phyloP scores from a whole-genome alignment of 805 yeast species.

The Saccharomycopsis capsularis region DNA sequence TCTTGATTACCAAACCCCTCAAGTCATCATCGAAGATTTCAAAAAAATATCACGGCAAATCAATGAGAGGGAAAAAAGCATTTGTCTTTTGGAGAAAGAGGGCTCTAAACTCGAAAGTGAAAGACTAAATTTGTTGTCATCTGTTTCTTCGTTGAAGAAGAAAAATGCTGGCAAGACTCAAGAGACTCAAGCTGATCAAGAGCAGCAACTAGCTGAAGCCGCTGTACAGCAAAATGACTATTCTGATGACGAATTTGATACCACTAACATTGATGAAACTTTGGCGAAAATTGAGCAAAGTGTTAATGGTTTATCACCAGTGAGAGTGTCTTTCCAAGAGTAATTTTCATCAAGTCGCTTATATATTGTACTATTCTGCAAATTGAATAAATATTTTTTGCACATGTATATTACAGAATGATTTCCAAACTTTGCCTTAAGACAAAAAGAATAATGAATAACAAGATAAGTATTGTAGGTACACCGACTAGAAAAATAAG shows the following conservation, averaged over 20 bases:
- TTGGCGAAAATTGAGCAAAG: conserved; percentile 18
- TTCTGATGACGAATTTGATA: conserved; percentile 17
- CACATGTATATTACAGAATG: too few relatives aligned
- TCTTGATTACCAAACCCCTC: not conserved
- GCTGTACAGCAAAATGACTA: not conserved
- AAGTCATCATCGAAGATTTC: conserved; percentile 9
- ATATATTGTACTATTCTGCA: too few relatives aligned
- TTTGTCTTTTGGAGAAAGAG: too few relatives aligned
- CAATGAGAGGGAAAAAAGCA: not conserved
- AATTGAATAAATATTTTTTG: too few relatives aligned
- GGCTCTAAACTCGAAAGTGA: too few relatives aligned
- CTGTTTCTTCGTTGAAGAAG: too few relatives aligned
- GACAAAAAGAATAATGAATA: too few relatives aligned
- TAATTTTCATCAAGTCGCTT: too few relatives aligned
- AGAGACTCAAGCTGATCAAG: not conserved
- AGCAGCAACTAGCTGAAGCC: not conserved
- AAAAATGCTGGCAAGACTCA: not conserved
- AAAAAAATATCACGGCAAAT: conserved; percentile 7
- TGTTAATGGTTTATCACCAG: conserved; percentile 16
- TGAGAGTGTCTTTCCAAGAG: conserved; percentile 10
- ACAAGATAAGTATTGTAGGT: too few relatives aligned
- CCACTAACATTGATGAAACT: conserved; percentile 19
- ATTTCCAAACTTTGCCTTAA: too few relatives aligned
- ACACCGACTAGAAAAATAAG: too few relatives aligned
- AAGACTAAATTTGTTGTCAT: too few relatives aligned